phyloP scores from a whole-genome alignment of 176 grass and related monocot species.

The Eragrostis nindensis region DNA sequence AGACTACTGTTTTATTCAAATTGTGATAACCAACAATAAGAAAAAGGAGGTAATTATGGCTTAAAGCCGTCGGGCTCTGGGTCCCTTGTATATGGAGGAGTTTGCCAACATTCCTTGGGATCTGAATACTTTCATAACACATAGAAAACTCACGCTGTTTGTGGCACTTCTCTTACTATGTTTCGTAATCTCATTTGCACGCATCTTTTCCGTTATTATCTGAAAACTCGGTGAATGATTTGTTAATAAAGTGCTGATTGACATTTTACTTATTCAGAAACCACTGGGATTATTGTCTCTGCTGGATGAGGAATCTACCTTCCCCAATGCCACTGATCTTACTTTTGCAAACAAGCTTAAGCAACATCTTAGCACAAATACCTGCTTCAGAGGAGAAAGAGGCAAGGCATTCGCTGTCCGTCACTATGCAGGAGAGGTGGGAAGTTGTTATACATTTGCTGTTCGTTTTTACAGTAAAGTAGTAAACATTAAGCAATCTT shows the following conservation, averaged over 20 bases:
- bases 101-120: background rate
- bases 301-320: slow-evolving; percentile 96
- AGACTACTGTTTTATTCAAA: slow-evolving; percentile 6
- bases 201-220: background rate
- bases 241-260: background rate
- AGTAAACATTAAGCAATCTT: background rate
- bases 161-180: background rate
- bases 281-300: slow-evolving; percentile 94
- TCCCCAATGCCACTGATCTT: slow-evolving; percentile 95
- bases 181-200: background rate
- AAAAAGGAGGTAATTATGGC: too few species aligned
- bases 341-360: slow-evolving; percentile 96
- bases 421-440: slow-evolving; percentile 96
- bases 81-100: background rate
- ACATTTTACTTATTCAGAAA: slow-evolving; percentile 57
- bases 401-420: slow-evolving; percentile 77
- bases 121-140: background rate
- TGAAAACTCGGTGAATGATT: background rate
- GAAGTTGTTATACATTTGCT: slow-evolving; percentile 46
- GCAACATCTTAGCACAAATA: slow-evolving; percentile 75
- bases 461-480: slow-evolving; percentile 8
- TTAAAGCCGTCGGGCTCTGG: too few species aligned
- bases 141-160: background rate
- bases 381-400: slow-evolving; percentile 93
- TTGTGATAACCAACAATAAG: slow-evolving; percentile 15